phyloP scores from a whole-genome alignment of 345 rosid species.

The Citrus australasica region DNA sequence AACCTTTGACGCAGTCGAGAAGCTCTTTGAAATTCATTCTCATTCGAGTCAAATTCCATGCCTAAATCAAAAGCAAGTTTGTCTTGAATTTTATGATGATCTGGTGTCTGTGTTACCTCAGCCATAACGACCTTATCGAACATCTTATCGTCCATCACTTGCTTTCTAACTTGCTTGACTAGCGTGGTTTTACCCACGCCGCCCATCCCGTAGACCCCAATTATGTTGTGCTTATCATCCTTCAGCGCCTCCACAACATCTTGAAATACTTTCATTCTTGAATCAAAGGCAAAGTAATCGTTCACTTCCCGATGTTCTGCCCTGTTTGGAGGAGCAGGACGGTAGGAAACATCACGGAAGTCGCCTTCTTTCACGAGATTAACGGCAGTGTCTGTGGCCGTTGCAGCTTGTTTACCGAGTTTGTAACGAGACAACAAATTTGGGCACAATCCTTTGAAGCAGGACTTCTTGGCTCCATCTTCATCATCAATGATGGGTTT shows the following conservation, averaged over 20 bases:
- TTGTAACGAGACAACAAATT: not conserved
- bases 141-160: not conserved
- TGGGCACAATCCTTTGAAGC: not conserved
- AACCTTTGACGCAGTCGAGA: no score
- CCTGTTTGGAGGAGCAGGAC: no score
- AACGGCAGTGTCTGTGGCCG: not conserved
- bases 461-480: not conserved
- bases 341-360: no score
- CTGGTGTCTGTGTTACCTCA: not conserved
- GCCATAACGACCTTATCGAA: not conserved
- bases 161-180: conserved; percentile 1
- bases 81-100: not conserved
- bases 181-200: conserved; percentile 17
- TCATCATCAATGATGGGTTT: not conserved
- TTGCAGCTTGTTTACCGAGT: not conserved
- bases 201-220: no score
- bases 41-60: no score
- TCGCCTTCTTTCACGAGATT: not conserved
- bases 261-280: no score
- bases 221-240: no score
- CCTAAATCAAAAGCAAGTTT: no score
- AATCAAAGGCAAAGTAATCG: not conserved
- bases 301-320: no score
- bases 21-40: no score
- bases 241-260: no score